A percentile compares a stretch with the other conserved stretches of the same genome.
Evolutionary conservation across 768 basidiomycete genomes (phyloP).

Genomic region (Boletus pseudo-olivaceus): DNA sequence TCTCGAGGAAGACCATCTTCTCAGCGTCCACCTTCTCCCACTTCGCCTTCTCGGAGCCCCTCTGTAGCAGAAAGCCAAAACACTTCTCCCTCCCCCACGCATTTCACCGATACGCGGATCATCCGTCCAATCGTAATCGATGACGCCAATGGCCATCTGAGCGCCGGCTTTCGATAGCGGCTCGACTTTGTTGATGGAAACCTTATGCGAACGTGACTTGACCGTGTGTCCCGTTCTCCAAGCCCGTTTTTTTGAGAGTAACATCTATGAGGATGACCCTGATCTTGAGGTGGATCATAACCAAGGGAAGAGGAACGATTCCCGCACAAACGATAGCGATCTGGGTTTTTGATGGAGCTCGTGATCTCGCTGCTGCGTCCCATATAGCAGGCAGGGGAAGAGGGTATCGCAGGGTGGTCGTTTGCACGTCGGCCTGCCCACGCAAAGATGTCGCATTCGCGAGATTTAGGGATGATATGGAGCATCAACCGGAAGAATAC

Average conservation of each 20-base stretch:
- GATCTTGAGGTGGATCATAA: slow-evolving; percentile 6
- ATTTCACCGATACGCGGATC: too few relatives aligned
- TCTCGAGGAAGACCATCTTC: too few relatives aligned
- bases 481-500: slow-evolving; percentile 8
- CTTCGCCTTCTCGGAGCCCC: too few relatives aligned
- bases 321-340: not conserved
- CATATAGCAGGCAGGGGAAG: slow-evolving; percentile 6
- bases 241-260: not conserved
- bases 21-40: too few relatives aligned
- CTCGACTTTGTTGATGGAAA: not conserved
- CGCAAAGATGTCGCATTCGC: slow-evolving; percentile 4
- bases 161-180: not conserved
- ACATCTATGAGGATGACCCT: not conserved
- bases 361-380: not conserved
- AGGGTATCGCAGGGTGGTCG: slow-evolving; percentile 5
- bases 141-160: too few relatives aligned
- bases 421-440: not conserved
- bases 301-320: slow-evolving; percentile 2
- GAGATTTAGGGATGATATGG: not conserved
- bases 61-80: too few relatives aligned
- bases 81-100: too few relatives aligned
- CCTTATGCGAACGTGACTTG: not conserved
- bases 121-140: too few relatives aligned
- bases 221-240: not conserved
- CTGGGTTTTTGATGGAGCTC: not conserved